phyloP scores from a whole-genome alignment of 75 land plant species.

The Chamaecyparis obtusa region DNA sequence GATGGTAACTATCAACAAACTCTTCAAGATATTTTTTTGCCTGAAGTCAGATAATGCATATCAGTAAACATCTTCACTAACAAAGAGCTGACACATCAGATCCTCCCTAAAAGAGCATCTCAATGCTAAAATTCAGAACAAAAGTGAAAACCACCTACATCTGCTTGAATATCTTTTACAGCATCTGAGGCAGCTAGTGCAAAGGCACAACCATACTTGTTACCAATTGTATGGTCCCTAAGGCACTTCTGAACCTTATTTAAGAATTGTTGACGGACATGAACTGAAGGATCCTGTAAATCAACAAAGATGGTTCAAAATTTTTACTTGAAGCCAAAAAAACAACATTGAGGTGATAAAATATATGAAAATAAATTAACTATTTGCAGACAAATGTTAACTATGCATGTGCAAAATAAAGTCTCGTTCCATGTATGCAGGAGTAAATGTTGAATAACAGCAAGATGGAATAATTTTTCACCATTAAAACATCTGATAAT shows the following conservation, averaged over 20 bases:
- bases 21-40: slow-evolving; percentile 56
- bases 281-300: slow-evolving; percentile 49
- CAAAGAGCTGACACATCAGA: background rate
- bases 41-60: slow-evolving; percentile 25
- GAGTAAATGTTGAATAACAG: background rate
- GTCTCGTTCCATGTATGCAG: background rate
- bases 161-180: slow-evolving; percentile 29
- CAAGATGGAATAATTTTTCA: background rate
- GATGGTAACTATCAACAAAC: slow-evolving; percentile 48
- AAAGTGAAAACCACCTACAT: slow-evolving; percentile 23
- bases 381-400: background rate
- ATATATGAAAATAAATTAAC: background rate
- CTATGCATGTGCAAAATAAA: background rate
- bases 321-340: background rate
- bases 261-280: slow-evolving; percentile 37
- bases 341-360: background rate
- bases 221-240: slow-evolving; percentile 46
- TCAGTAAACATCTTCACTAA: background rate
- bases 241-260: slow-evolving; percentile 48
- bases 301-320: slow-evolving; percentile 4
- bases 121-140: background rate
- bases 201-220: slow-evolving; percentile 82
- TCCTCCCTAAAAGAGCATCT: background rate
- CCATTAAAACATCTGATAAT: background rate
- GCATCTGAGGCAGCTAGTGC: slow-evolving; percentile 52